Evolutionary conservation across 1,284 basidiomycete genomes (phyloP).

Genomic region (Pterulicium gracile): DNA sequence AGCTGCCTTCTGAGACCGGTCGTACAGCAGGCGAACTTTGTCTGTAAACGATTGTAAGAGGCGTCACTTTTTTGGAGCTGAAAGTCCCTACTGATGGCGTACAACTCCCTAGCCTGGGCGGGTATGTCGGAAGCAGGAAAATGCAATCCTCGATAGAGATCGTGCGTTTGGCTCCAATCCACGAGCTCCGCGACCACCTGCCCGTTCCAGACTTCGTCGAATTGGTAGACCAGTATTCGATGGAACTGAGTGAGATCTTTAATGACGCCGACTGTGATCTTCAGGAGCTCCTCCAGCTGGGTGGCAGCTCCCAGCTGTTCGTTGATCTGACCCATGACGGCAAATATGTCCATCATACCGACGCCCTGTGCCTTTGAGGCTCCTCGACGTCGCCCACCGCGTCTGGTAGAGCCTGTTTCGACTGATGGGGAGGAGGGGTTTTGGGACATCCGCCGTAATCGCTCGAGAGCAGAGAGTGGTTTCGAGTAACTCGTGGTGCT

Average conservation of each 20-base stretch:
- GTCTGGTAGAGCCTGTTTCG: conserved; percentile 8
- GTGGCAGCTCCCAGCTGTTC: conserved; percentile 69
- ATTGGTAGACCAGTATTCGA: conserved; percentile 84
- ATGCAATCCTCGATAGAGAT: conserved; percentile 68
- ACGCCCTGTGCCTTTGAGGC: conserved; percentile 23
- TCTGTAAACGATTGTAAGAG: too few species aligned
- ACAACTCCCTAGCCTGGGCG: conserved; percentile 40
- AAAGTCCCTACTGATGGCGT: conserved; percentile 30
- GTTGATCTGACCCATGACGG: conserved; percentile 77
- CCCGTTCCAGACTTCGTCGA: conserved; percentile 64
- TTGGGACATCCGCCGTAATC: conserved; percentile 42
- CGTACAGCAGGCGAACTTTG: conserved; percentile 77
- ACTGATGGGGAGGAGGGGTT: conserved; percentile 6
- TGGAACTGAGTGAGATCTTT: conserved; percentile 81
- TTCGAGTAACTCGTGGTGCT: conserved; percentile 68
- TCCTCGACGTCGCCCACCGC: conserved; percentile 13
- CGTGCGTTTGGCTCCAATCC: conserved; percentile 74
- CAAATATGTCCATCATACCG: conserved; percentile 75
- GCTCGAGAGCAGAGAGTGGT: conserved; percentile 65
- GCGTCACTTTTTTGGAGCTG: too few species aligned
- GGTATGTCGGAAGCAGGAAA: conserved; percentile 57
- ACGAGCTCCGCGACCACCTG: conserved; percentile 79
- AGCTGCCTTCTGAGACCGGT: conserved; percentile 69
- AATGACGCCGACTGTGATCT: conserved; percentile 71
- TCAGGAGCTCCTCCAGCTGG: conserved; percentile 66